Percentiles rank a stretch among this genome's conserved stretches.
Evolutionary conservation across 1,284 basidiomycete species (phyloP).

Genomic region (Caloboletus firmus): DNA sequence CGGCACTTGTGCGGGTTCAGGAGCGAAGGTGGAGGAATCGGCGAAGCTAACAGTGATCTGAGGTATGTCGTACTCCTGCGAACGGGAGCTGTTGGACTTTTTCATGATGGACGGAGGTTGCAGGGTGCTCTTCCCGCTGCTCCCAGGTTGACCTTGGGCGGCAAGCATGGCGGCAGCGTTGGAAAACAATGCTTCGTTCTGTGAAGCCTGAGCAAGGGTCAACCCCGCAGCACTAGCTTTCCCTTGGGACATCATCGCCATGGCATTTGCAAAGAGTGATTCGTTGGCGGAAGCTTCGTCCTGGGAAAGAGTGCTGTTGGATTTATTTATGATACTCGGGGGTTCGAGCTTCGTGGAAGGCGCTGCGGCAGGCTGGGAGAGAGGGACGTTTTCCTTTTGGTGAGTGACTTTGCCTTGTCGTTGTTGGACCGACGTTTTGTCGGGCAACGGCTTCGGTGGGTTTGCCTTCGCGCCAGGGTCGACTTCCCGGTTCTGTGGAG

Average conservation of each 20-base stretch:
- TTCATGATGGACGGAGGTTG: conserved; percentile 27
- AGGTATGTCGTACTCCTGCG: conserved; percentile 29
- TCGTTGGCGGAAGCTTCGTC: conserved; percentile 28
- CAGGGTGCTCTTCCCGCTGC: conserved; percentile 6
- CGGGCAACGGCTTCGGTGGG: conserved; percentile 10
- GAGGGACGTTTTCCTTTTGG: conserved; percentile 27
- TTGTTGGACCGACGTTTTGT: conserved; percentile 17
- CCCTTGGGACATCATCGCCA: conserved; percentile 23
- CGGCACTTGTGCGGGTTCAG: conserved; percentile 12
- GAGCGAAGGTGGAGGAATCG: background rate
- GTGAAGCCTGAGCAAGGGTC: conserved; percentile 19
- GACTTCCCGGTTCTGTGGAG: conserved; percentile 17
- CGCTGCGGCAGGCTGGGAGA: conserved; percentile 5
- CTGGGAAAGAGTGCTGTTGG: conserved; percentile 29
- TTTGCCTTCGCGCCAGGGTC: conserved; percentile 18
- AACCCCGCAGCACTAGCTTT: conserved; percentile 11
- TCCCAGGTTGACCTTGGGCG: conserved; percentile 11
- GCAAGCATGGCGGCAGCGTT: conserved; percentile 21
- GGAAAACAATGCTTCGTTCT: conserved; percentile 29
- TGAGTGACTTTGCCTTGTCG: conserved; percentile 11
- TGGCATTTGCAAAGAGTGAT: conserved; percentile 26
- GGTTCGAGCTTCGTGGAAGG: conserved; percentile 22
- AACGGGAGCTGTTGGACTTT: conserved; percentile 29
- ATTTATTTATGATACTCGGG: conserved; percentile 27
- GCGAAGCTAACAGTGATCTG: conserved; percentile 30